phyloP scores from a whole-genome alignment of 2,329 filamentous ascomycete genomes.

The Sporothrix protearum region DNA sequence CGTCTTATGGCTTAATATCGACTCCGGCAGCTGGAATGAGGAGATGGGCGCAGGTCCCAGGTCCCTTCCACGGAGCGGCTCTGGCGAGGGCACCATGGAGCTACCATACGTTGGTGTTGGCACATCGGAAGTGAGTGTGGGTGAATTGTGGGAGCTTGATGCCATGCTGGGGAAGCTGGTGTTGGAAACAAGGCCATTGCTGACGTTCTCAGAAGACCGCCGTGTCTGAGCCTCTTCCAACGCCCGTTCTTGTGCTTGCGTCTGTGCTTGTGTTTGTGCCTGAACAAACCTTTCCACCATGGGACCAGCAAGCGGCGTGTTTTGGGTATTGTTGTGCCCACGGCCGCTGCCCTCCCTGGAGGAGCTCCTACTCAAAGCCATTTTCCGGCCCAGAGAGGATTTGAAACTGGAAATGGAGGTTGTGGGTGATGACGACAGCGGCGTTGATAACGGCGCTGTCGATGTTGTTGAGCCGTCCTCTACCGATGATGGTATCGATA shows the following conservation, averaged over 20 bases:
- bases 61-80: conserved; percentile 55
- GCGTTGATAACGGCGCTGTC: not conserved
- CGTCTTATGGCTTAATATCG: conserved; percentile 59
- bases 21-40: conserved; percentile 68
- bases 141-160: conserved; percentile 45
- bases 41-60: conserved; percentile 49
- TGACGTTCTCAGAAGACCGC: conserved; percentile 1
- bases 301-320: not conserved
- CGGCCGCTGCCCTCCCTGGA: conserved; percentile 15
- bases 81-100: conserved; percentile 65
- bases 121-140: conserved; percentile 53
- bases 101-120: conserved; percentile 54
- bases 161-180: conserved; percentile 3
- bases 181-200: conserved; percentile 8
- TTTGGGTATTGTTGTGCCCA: not conserved
- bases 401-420: conserved; percentile 13
- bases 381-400: conserved; percentile 12
- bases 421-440: conserved; percentile 19
- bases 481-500: conserved; percentile 14
- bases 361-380: conserved; percentile 21
- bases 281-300: conserved; percentile 13
- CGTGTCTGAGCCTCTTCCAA: not conserved
- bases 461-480: conserved; percentile 11
- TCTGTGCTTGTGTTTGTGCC: not conserved
- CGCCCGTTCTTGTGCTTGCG: conserved; percentile 3